Percentiles rank a stretch among this genome's conserved stretches.
Evolutionary conservation across 1,139 yeast genomes (phyloP).

Genomic region (Taphrina confusa): DNA sequence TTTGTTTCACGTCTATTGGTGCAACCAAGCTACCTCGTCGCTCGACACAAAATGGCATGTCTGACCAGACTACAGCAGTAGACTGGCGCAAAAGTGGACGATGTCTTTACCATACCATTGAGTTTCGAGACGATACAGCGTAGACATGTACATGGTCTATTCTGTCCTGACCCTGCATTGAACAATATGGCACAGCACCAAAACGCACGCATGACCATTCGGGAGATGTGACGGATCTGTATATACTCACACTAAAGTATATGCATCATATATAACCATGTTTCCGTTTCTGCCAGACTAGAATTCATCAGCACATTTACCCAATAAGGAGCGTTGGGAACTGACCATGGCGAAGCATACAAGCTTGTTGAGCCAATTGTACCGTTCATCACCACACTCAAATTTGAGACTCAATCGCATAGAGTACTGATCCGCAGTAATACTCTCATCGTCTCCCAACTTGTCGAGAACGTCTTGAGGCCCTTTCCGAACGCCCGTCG

Average conservation of each 20-base stretch:
- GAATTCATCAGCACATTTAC: not conserved
- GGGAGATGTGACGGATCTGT: too few relatives aligned
- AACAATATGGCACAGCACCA: too few relatives aligned
- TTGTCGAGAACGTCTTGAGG: slow-evolving; percentile 29
- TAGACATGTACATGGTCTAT: too few relatives aligned
- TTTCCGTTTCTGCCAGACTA: slow-evolving; percentile 26
- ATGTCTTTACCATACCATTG: too few relatives aligned
- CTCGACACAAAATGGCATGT: too few relatives aligned
- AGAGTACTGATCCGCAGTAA: slow-evolving; percentile 31
- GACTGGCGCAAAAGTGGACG: too few relatives aligned
- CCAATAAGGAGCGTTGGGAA: not conserved
- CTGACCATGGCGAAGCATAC: slow-evolving; percentile 28
- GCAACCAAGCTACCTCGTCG: too few relatives aligned
- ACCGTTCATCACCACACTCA: slow-evolving; percentile 27
- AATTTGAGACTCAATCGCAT: slow-evolving; percentile 26
- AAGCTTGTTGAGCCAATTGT: slow-evolving; percentile 26
- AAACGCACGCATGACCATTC: too few relatives aligned
- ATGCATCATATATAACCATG: slow-evolving; percentile 33
- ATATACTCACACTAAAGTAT: slow-evolving; percentile 9
- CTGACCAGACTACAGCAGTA: too few relatives aligned
- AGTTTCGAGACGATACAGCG: too few relatives aligned
- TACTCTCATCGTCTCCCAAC: slow-evolving; percentile 26
- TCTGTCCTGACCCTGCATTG: too few relatives aligned
- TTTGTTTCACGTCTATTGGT: too few relatives aligned
- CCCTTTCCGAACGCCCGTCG: slow-evolving; percentile 30